These are phyloP conservation scores for Ophiosphaerella korrae DNA, from an alignment of 2,329 filamentous ascomycete species.

Conservation along the genomic window DNA sequence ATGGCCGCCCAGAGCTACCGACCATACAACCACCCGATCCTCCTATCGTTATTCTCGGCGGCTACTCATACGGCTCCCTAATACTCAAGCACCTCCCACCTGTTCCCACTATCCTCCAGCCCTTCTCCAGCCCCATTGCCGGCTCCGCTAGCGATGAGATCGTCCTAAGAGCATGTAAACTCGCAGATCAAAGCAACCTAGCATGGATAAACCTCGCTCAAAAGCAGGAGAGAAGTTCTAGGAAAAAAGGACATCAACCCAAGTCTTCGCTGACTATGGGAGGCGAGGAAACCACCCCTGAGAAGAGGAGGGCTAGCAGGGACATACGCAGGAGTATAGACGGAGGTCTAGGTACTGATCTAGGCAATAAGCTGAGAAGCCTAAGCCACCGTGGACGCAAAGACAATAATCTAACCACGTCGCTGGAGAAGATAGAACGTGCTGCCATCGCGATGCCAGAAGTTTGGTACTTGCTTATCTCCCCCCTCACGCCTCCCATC, in stretches of 20 bases:
- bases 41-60: constrained; percentile 65
- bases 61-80: constrained; percentile 91
- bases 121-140: constrained; percentile 60
- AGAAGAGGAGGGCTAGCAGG: constrained; percentile 48
- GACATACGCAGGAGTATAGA: constrained; percentile 45
- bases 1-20: neutral
- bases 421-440: constrained; percentile 8
- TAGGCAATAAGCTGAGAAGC: constrained; percentile 32
- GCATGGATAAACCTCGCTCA: constrained; percentile 44
- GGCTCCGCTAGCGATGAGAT: constrained; percentile 71
- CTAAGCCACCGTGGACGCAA: constrained; percentile 31
- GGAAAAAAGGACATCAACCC: constrained; percentile 28
- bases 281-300: constrained; percentile 53
- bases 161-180: constrained; percentile 68
- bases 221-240: constrained; percentile 27
- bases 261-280: constrained; percentile 48
- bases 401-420: constrained; percentile 6
- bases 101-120: constrained; percentile 58
- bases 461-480: constrained; percentile 52
- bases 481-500: constrained; percentile 53
- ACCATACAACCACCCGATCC: neutral
- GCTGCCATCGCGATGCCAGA: constrained; percentile 21
- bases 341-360: constrained; percentile 42
- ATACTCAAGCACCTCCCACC: constrained; percentile 75
- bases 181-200: constrained; percentile 67